phyloP scores from a whole-genome alignment of 768 basidiomycete species.

The Termitomyces sp. region DNA sequence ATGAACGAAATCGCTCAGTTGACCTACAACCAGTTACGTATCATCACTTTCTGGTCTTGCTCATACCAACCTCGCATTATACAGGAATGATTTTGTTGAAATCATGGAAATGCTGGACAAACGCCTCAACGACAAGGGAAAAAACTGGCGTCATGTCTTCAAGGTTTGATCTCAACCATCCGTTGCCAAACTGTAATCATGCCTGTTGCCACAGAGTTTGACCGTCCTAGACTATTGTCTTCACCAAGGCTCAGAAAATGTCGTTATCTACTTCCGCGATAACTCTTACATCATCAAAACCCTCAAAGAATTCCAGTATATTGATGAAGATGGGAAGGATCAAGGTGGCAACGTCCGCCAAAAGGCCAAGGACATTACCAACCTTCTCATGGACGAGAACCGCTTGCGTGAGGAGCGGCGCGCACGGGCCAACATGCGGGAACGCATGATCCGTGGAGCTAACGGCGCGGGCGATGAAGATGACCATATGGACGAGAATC shows the following conservation, averaged over 20 bases:
- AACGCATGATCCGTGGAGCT: constrained; percentile 80
- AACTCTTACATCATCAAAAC: constrained; percentile 99
- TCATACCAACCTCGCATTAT: constrained; percentile 1
- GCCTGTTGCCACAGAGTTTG: constrained; percentile 52
- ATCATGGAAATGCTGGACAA: constrained; percentile 99
- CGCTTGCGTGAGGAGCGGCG: constrained; percentile 85
- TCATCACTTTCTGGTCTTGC: not conserved
- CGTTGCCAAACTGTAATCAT: not conserved
- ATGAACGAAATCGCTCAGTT: constrained; percentile 99
- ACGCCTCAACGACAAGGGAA: constrained; percentile 96
- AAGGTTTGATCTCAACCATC: constrained; percentile 51
- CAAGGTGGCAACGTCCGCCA: constrained; percentile 97
- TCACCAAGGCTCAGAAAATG: constrained; percentile 96
- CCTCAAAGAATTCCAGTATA: constrained; percentile 95
- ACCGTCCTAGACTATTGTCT: constrained; percentile 95
- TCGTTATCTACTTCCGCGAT: constrained; percentile 97
- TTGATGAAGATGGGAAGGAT: constrained; percentile 95
- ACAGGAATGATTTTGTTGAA: constrained; percentile 92
- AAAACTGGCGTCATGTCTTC: constrained; percentile 99
- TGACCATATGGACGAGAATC: constrained; percentile 43
- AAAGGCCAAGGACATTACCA: constrained; percentile 98
- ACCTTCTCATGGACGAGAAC: constrained; percentile 81
- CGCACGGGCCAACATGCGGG: constrained; percentile 86
- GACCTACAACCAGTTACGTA: constrained; percentile 85
- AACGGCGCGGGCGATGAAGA: constrained; percentile 35